A percentile compares a stretch with the other conserved stretches of the same genome.
phyloP scores from a whole-genome alignment of 148 eudicot genomes.

The Rhododendron molle region DNA sequence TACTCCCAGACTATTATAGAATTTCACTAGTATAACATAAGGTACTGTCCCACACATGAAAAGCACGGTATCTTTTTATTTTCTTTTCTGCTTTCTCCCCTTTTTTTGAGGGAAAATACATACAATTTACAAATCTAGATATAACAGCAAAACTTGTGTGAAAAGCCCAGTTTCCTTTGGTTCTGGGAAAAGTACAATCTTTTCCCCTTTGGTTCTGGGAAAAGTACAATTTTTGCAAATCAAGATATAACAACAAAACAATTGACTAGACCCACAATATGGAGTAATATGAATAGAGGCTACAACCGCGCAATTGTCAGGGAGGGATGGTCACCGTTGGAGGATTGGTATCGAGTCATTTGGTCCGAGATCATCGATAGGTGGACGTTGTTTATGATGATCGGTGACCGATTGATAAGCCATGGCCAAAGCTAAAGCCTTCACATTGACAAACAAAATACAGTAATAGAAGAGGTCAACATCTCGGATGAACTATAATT shows the following conservation, averaged over 20 bases:
- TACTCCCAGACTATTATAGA: too few relatives aligned
- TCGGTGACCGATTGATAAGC: conserved; percentile 69
- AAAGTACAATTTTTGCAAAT: not conserved
- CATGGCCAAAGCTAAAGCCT: conserved; percentile 83
- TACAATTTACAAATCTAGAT: not conserved
- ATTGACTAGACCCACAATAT: not conserved
- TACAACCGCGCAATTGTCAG: conserved; percentile 23
- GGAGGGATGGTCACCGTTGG: conserved; percentile 36
- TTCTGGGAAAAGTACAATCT: not conserved
- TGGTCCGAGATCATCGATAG: conserved; percentile 60
- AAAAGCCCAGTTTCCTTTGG: not conserved
- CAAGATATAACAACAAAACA: not conserved
- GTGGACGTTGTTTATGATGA: conserved; percentile 83
- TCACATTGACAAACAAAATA: not conserved
- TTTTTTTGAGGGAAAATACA: not conserved
- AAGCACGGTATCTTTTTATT: not conserved
- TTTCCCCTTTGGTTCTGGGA: not conserved
- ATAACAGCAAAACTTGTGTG: not conserved
- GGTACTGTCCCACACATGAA: too few relatives aligned
- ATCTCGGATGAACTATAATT: not conserved
- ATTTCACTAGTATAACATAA: too few relatives aligned
- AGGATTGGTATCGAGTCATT: conserved; percentile 33
- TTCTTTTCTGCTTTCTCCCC: not conserved
- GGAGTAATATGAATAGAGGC: not conserved
- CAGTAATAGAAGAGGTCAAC: not conserved